These are phyloP conservation scores for Lichtheimia ramosa DNA, from an alignment of 371 early-diverging fungal species.

Conservation along the genomic window DNA sequence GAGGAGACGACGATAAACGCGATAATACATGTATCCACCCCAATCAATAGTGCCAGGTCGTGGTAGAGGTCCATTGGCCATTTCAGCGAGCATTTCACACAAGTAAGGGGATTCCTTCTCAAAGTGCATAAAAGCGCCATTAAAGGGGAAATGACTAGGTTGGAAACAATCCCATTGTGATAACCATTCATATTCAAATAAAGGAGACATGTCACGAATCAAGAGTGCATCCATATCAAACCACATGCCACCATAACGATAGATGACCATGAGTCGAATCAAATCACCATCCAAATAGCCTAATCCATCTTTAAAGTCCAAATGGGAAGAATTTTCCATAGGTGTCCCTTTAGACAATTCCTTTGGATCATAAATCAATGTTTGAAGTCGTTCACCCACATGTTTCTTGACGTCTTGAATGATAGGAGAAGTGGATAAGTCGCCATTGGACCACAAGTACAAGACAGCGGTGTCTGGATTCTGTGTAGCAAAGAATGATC, in stretches of 20 bases:
- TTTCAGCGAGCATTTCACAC: slow-evolving; percentile 52
- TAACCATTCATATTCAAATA: slow-evolving; percentile 55
- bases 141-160: slow-evolving; percentile 52
- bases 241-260: slow-evolving; percentile 58
- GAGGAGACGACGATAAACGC: slow-evolving; percentile 44
- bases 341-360: slow-evolving; percentile 45
- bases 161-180: slow-evolving; percentile 58
- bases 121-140: slow-evolving; percentile 59
- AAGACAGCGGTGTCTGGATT: slow-evolving; percentile 31
- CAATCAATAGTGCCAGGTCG: slow-evolving; percentile 48
- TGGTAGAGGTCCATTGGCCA: slow-evolving; percentile 53
- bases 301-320: slow-evolving; percentile 41
- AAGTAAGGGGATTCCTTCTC: slow-evolving; percentile 47
- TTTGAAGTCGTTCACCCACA: slow-evolving; percentile 40
- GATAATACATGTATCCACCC: slow-evolving; percentile 56
- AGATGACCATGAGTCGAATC: slow-evolving; percentile 47
- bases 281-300: slow-evolving; percentile 58
- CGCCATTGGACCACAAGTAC: slow-evolving; percentile 55
- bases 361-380: slow-evolving; percentile 30
- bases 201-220: slow-evolving; percentile 50
- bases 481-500: slow-evolving; percentile 56
- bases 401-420: slow-evolving; percentile 35
- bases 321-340: slow-evolving; percentile 44
- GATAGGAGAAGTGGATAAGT: slow-evolving; percentile 31
- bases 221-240: slow-evolving; percentile 59